These are phyloP conservation scores for Huntiella omanensis DNA, from an alignment of 2,329 filamentous ascomycete genomes.

Conservation along the genomic window DNA sequence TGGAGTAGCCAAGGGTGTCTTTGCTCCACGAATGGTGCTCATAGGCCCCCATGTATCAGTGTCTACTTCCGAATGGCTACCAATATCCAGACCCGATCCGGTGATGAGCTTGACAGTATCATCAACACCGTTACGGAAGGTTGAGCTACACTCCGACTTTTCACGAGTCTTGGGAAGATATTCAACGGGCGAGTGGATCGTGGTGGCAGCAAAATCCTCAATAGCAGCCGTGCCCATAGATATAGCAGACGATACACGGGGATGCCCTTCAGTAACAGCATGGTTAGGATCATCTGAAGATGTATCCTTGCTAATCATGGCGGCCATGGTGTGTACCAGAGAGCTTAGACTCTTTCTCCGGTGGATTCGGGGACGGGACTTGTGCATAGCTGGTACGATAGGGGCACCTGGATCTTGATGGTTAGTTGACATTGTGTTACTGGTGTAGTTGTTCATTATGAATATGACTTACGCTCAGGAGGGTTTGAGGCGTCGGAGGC, in stretches of 20 bases:
- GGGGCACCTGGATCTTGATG: neutral
- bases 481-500: slow-evolving; percentile 4
- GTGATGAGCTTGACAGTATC: slow-evolving; percentile 10
- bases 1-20: slow-evolving; percentile 6
- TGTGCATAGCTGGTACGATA: neutral
- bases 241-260: too few species aligned
- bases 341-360: slow-evolving; percentile 10
- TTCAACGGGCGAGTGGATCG: slow-evolving; percentile 1
- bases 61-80: neutral
- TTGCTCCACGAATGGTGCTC: neutral
- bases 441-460: neutral
- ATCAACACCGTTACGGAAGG: slow-evolving; percentile 10
- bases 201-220: neutral
- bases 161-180: slow-evolving; percentile 9
- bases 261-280: too few species aligned
- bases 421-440: too few species aligned
- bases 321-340: slow-evolving; percentile 9
- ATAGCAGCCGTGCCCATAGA: too few species aligned
- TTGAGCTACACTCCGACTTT: slow-evolving; percentile 10
- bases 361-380: slow-evolving; percentile 1
- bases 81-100: slow-evolving; percentile 6
- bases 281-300: neutral
- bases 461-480: neutral
- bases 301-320: slow-evolving; percentile 5
- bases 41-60: neutral